Conservation (phyloP, 257 asterid species). For the Verbascum thapsus region DNA sequence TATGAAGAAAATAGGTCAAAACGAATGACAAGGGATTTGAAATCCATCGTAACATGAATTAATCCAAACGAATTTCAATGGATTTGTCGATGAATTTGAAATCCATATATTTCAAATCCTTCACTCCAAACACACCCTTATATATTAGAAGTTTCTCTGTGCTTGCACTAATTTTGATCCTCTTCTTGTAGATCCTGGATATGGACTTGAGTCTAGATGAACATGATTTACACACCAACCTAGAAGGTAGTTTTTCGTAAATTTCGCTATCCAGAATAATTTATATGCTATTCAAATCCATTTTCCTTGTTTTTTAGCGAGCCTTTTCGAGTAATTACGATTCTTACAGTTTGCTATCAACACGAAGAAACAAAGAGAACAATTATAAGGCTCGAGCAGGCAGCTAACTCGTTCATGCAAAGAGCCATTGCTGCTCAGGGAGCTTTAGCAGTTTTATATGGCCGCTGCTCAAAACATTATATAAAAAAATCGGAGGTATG, state of each 20-base stretch:
- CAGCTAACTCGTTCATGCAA: constrained; percentile 53
- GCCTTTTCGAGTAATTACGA: neutral
- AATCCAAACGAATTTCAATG: no score
- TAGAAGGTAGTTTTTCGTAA: constrained; percentile 57
- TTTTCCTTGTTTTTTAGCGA: constrained; percentile 1
- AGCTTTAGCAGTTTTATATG: constrained; percentile 72
- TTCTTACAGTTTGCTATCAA: constrained; percentile 25
- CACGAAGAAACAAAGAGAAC: constrained; percentile 49
- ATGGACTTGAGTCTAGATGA: constrained; percentile 81
- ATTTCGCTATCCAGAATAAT: no score
- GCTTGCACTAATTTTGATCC: constrained; percentile 27
- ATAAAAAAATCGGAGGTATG: constrained; percentile 76
- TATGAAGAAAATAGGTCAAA: no score
- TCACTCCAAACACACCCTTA: constrained; percentile 26
- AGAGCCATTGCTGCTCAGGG: constrained; percentile 56
- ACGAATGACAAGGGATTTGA: no score
- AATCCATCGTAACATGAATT: no score
- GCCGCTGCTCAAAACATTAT: constrained; percentile 53
- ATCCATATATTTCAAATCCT: no score
- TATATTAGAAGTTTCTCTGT: constrained; percentile 21
- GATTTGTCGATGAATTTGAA: no score
- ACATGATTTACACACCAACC: constrained; percentile 36
- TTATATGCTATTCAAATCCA: neutral
- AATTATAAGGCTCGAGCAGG: constrained; percentile 83
- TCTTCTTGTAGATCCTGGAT: constrained; percentile 66